Percentiles rank a stretch among this genome's conserved stretches.
phyloP scores from a whole-genome alignment of 2,329 filamentous ascomycete genomes.

The Xenosphaeropsis pyriputrescens region DNA sequence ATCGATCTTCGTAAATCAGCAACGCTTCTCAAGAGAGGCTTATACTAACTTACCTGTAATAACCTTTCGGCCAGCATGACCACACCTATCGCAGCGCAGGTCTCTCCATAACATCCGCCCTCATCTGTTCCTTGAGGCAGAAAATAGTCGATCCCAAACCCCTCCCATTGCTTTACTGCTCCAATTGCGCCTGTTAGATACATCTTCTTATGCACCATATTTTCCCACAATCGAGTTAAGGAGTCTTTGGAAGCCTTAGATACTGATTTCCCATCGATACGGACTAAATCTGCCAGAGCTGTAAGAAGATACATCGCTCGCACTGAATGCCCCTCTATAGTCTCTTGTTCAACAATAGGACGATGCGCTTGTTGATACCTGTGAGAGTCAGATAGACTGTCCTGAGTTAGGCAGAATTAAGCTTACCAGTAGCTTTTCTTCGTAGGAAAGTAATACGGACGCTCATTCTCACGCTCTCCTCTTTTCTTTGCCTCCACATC shows the following conservation, averaged over 20 bases:
- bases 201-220: constrained; percentile 47
- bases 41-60: constrained; percentile 23
- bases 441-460: constrained; percentile 30
- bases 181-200: constrained; percentile 48
- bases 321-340: constrained; percentile 43
- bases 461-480: constrained; percentile 30
- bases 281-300: constrained; percentile 38
- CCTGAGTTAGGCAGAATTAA: constrained; percentile 19
- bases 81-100: constrained; percentile 42
- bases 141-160: constrained; percentile 44
- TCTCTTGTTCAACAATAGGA: constrained; percentile 35
- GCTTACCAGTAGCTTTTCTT: constrained; percentile 21
- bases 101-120: constrained; percentile 47
- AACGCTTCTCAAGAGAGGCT: neutral
- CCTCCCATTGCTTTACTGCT: constrained; percentile 40
- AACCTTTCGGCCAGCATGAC: constrained; percentile 45
- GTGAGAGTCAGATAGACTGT: constrained; percentile 9
- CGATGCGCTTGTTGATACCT: constrained; percentile 43
- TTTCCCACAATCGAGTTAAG: constrained; percentile 36
- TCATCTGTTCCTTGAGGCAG: constrained; percentile 43
- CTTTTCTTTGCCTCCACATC: constrained; percentile 35
- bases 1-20: constrained; percentile 20
- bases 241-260: constrained; percentile 12
- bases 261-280: constrained; percentile 15
- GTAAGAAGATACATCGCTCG: constrained; percentile 45